Evolutionary conservation across 129 eudicot genomes (phyloP), one percentile per base, ranked within the genome.

Genomic region (Cynara cardunculus): DNA sequence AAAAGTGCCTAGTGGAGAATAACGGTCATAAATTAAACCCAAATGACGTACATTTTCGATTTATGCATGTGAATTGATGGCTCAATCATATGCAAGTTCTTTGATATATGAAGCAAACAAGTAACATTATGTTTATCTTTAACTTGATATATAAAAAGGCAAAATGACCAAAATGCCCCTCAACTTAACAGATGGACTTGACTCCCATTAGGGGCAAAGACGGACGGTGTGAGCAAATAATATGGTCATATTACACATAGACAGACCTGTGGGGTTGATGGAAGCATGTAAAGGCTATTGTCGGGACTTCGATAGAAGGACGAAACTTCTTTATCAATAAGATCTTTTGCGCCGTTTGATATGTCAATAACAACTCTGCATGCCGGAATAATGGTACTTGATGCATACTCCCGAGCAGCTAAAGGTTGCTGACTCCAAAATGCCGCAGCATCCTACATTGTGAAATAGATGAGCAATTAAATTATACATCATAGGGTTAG

Each of bases 211-310:
- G 61, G 61, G 61, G 61, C 1, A 49, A 14, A 21, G n/a, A 49
- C 19, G 9, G 7, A 35, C 19, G 72, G 61, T 1, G 27, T 21
- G 13, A 25, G 0, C 10, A 53, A 25, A 3, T 2, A 0, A 31
- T 19, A 59, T 22, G 61, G 7, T 49, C 13, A 21, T 46, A 24
- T 27, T 46, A 28, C 25, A 35, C 70, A 61, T n/a, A 71, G 72
- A 73, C 85, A 37, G 21, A 94, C 98, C 98, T 96, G 98, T n/a
- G 95, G 97, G 72, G 95, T 96, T 82, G 98, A 87, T 22, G 99
- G 99, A 88, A 96, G 98, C 99, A 93, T 96, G 91, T 96, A 96
- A 46, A 96, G 88, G 86, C 90, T 96, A 84, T 91, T 96, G 65
- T 96, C 99, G n/a, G 98, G 99, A 83, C 92, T 89, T 88, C 88